phyloP scores from a whole-genome alignment of 352 stramenopile species.

The Phytophthora fragariae region DNA sequence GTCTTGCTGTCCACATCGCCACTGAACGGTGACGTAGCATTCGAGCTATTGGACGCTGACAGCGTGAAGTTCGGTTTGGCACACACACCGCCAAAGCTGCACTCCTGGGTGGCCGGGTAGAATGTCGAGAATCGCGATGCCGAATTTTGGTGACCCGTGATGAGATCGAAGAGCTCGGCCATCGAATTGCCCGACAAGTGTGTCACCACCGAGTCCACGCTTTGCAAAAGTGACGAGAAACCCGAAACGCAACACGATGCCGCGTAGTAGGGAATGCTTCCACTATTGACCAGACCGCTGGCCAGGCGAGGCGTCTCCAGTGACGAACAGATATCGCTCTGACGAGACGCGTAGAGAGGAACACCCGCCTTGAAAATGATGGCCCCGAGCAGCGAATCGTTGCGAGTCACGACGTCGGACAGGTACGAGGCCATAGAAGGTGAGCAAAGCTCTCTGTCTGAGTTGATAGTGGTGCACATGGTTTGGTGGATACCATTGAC shows the following conservation, averaged over 20 bases:
- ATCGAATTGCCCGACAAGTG: constrained; percentile 57
- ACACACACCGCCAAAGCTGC: constrained; percentile 49
- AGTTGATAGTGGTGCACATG: constrained; percentile 51
- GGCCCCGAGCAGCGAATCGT: constrained; percentile 44
- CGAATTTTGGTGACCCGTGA: constrained; percentile 41
- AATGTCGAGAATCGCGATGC: constrained; percentile 43
- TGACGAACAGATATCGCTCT: constrained; percentile 43
- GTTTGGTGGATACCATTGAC: constrained; percentile 61
- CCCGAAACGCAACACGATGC: constrained; percentile 51
- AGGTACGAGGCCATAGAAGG: constrained; percentile 49
- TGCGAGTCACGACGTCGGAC: constrained; percentile 24
- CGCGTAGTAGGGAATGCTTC: constrained; percentile 46
- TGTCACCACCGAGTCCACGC: constrained; percentile 45
- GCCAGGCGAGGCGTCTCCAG: constrained; percentile 45
- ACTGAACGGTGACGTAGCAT: constrained; percentile 17
- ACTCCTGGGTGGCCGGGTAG: constrained; percentile 44
- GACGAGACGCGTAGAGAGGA: constrained; percentile 50
- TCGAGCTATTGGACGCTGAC: constrained; percentile 14
- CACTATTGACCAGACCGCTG: constrained; percentile 38
- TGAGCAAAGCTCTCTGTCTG: constrained; percentile 49
- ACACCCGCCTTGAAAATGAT: constrained; percentile 49
- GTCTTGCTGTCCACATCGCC: constrained; percentile 34
- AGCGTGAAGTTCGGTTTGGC: constrained; percentile 47
- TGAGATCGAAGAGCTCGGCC: constrained; percentile 56
- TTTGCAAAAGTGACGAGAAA: constrained; percentile 50